Evolutionary conservation across 1,284 basidiomycete species (phyloP).

Genomic region (Papiliotrema nemorosa): DNA sequence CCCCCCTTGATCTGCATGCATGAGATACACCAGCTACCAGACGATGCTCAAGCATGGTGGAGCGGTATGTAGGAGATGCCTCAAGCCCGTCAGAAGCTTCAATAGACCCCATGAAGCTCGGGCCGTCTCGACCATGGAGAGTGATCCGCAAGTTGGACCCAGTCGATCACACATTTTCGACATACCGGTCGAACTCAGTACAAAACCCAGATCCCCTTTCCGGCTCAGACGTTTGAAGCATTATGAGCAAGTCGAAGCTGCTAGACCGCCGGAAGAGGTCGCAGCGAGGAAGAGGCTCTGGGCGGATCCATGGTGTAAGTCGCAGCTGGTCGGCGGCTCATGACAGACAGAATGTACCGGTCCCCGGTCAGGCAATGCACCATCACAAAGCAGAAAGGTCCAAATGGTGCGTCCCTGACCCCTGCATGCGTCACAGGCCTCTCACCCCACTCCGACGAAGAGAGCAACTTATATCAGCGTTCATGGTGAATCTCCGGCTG

Average conservation of each 20-base stretch:
- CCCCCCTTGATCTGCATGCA: too few relatives aligned
- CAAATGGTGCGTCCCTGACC: conserved; percentile 6
- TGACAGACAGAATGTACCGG: conserved; percentile 9
- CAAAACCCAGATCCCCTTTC: not conserved
- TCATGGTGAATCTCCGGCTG: conserved; percentile 16
- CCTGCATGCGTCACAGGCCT: not conserved
- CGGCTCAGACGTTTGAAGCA: not conserved
- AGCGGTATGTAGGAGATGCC: not conserved
- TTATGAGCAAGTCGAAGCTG: not conserved
- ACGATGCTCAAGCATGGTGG: too few relatives aligned
- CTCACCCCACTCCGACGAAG: too few relatives aligned
- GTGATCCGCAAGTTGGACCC: not conserved
- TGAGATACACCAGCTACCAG: too few relatives aligned
- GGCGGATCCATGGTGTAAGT: conserved; percentile 2
- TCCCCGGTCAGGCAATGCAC: conserved; percentile 11
- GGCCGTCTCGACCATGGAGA: not conserved
- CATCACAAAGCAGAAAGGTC: conserved; percentile 3
- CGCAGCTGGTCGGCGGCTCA: not conserved
- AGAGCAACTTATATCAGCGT: conserved; percentile 2
- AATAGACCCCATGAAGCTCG: not conserved
- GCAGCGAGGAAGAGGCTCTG: not conserved
- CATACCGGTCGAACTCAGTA: not conserved
- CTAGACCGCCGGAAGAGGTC: not conserved
- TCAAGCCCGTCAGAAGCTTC: not conserved
- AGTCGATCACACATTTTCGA: conserved; percentile 1